These are phyloP conservation scores for Trametes versicolor DNA, from an alignment of 1,284 basidiomycete species.

Conservation along the genomic window DNA sequence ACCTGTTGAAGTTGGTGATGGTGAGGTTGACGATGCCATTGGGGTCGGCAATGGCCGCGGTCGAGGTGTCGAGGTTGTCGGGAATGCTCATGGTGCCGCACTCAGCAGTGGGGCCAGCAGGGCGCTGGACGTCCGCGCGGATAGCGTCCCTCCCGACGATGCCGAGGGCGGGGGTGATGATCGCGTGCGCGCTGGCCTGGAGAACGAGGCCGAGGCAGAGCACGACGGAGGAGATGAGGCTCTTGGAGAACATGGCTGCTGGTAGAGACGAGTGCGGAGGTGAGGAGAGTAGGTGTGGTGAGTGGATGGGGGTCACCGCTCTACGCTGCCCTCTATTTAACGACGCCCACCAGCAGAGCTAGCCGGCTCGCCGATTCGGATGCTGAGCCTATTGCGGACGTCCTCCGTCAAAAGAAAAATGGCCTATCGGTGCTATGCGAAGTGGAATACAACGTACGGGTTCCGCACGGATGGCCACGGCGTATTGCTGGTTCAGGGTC, in stretches of 20 bases:
- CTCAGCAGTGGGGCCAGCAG: constrained; percentile 45
- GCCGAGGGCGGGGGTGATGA: constrained; percentile 56
- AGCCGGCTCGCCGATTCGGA: too few relatives aligned
- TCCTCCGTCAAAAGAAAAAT: not conserved
- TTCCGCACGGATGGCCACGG: not conserved
- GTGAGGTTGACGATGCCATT: constrained; percentile 54
- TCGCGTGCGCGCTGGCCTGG: constrained; percentile 51
- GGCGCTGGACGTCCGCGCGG: constrained; percentile 57
- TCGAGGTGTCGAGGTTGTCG: constrained; percentile 50
- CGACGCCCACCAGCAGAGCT: too few relatives aligned
- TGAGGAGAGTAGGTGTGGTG: not conserved
- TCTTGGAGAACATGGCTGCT: constrained; percentile 36
- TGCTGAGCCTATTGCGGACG: not conserved
- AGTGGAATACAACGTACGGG: not conserved
- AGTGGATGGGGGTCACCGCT: not conserved
- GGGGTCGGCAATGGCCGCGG: constrained; percentile 49
- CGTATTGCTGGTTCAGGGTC: not conserved
- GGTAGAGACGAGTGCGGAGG: not conserved
- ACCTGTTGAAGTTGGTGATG: constrained; percentile 60
- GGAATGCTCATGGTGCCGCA: constrained; percentile 59
- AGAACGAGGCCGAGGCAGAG: constrained; percentile 29
- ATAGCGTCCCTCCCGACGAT: constrained; percentile 50
- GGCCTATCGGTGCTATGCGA: not conserved
- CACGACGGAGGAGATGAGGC: constrained; percentile 25
- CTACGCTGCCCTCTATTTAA: not conserved